Base-by-base conservation (phyloP, 805 yeast genomes). In the Yarrowia porcina region DNA sequence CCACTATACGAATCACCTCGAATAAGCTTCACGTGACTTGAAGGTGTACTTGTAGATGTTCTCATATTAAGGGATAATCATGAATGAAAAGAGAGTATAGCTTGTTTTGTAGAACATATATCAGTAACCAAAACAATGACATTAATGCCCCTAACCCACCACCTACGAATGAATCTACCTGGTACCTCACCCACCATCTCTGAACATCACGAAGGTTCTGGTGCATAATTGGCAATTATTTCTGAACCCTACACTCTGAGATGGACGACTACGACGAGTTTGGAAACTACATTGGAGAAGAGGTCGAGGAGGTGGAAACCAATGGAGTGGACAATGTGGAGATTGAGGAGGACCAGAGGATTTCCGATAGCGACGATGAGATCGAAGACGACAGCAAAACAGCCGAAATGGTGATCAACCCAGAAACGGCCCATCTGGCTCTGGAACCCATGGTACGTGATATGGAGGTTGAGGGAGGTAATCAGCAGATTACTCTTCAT, bases 201-300 rank as follows among this genome's bases (percentile, higher is more conserved):
- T n/a, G n/a, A n/a, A n/a, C n/a, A n/a, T n/a, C n/a, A 10, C 42
- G 44, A 30, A 47, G 21, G 20, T 47, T 32, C 25, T 13, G 13
- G 4, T 50, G 57, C 57, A 50, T 23, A 33, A n/a, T 33, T 33
- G 27, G 8, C 54, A 32, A 49, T 28, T 27, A 52, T 52, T 35
- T 52, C 33, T 21, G 35, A 50, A 50, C 61, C 30, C 36, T 49
- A 33, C 39, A 27, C 36, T 74, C 66, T 39, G 63, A n/a, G 4
- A 78, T 75, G 69, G 88, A 83, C 68, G 87, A 84, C 21, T 90
- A 87, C 73, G 97, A 90, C 73, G 97, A 90, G 80, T 74, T 75
- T 65, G 78, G 78, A 11, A 73, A 75, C 59, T 72, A 68, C 49
- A 67, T 72, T 47, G 74, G 74, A 13, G 75, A 72, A 9, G 74